Evolutionary conservation across 208 protist species (phyloP), one percentile per base, ranked within the genome.

Genomic region (Angomonas ambiguus): DNA sequence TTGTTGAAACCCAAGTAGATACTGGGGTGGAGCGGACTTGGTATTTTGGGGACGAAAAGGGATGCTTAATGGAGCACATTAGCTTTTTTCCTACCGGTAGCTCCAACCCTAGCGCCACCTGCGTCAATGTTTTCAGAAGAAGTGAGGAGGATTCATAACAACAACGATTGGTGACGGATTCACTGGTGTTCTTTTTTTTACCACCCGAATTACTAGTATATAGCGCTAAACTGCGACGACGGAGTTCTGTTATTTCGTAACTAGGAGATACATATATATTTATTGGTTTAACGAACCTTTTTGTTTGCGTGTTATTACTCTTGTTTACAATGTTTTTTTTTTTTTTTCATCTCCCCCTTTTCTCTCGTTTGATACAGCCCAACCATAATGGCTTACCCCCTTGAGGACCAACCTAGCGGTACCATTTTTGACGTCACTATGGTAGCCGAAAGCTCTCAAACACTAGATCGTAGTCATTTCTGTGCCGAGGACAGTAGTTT

Each of bases 21-120:
- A 48, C 69, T 6, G 78, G 74, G 4, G 72, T 89, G 0, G 77
- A 86, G 69, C 80, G 77, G 0, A 48, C 62, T 1, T 89, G 78
- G 75, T 82, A 72, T 65, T 68, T 66, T 27, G 71, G 74, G 27
- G 32, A 68, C 10, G 64, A 80, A 10, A 53, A 67, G n/a, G 83
- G 71, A 8, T 67, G 67, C 16, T 69, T 88, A 58, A 33, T 80
- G 32, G 76, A 84, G 59, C 67, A 77, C 38, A 67, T 74, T 0
- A 71, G 65, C 45, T 84, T 65, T 58, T 84, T 57, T 57, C 62
- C 62, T 1, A 62, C 57, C 3, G 6, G 31, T 5, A 67, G n/a
- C 49, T 8, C 11, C 22, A 56, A 11, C 18, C 49, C 49, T 20
- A 25, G 8, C 5, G 49, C 49, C 5, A 45, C 11, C 38, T 45